A percentile compares a stretch with the other conserved stretches of the same genome.
phyloP scores from a whole-genome alignment of 768 basidiomycete genomes.

The Tulasnella sp. region DNA sequence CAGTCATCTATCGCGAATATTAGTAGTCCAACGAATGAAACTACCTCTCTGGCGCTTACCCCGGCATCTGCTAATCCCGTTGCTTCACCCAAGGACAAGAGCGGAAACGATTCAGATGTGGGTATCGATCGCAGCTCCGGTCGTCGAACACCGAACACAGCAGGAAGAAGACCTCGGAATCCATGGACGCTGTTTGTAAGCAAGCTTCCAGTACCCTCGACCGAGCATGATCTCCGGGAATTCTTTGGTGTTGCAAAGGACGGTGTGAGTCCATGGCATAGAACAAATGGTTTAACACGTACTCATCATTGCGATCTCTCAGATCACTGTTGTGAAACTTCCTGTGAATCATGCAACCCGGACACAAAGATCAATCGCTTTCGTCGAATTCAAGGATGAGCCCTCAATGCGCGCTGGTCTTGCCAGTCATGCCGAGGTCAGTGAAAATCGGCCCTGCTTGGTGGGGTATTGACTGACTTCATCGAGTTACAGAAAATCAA shows the following conservation, averaged over 20 bases:
- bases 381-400: slow-evolving; percentile 84
- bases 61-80: too few relatives aligned
- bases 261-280: slow-evolving; percentile 38
- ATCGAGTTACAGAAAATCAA: slow-evolving; percentile 45
- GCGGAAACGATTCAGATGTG: slow-evolving; percentile 2
- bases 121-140: slow-evolving; percentile 35
- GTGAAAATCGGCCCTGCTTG: slow-evolving; percentile 18
- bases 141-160: slow-evolving; percentile 54
- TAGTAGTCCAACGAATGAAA: background rate
- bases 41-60: background rate
- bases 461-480: slow-evolving; percentile 15
- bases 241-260: slow-evolving; percentile 62
- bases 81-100: too few relatives aligned
- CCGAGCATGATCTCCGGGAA: slow-evolving; percentile 54
- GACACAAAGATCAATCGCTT: slow-evolving; percentile 44
- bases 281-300: background rate
- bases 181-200: slow-evolving; percentile 83
- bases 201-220: slow-evolving; percentile 35
- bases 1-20: background rate
- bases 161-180: slow-evolving; percentile 44
- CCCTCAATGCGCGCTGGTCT: slow-evolving; percentile 71
- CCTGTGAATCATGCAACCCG: slow-evolving; percentile 29
- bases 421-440: slow-evolving; percentile 58
- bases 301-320: background rate
- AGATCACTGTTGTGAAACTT: slow-evolving; percentile 60